Percentiles rank a stretch among this genome's conserved stretches.
Evolutionary conservation across 176 grass and related monocot species (phyloP).

Genomic region (Ananas comosus): DNA sequence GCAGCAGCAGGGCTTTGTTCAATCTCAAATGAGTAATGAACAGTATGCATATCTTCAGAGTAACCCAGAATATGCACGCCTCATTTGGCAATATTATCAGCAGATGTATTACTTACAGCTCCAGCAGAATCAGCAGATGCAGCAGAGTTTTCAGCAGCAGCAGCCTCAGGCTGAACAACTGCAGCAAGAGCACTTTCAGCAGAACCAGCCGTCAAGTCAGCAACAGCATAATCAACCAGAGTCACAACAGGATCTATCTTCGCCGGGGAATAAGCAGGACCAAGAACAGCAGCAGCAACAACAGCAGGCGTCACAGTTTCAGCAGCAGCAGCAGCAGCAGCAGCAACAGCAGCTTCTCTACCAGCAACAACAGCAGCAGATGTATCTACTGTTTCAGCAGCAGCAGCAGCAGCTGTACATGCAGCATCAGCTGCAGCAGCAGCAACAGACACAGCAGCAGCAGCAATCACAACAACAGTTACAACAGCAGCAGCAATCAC

Average conservation of each 20-base stretch:
- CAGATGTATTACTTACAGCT: conserved; percentile 61
- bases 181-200: neutral
- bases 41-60: conserved; percentile 37
- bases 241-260: neutral
- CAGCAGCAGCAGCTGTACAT: neutral
- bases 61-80: conserved; percentile 49
- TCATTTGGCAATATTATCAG: conserved; percentile 90
- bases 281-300: conserved; percentile 58
- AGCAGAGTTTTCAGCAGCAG: conserved; percentile 65
- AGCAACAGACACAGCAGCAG: conserved; percentile 27
- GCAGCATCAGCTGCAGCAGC: conserved; percentile 16
- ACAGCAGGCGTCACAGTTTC: conserved; percentile 26
- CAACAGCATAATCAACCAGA: conserved; percentile 1
- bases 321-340: conserved; percentile 44
- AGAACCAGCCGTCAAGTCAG: neutral
- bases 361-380: conserved; percentile 56
- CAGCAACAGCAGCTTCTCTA: conserved; percentile 53
- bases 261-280: neutral
- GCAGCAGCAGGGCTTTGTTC: conserved; percentile 7
- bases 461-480: conserved; percentile 23
- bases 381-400: conserved; percentile 20
- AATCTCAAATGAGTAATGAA: conserved; percentile 35
- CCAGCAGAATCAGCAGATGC: conserved; percentile 67
- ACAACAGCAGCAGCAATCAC: conserved; percentile 32
- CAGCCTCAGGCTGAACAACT: conserved; percentile 30